phyloP scores from a whole-genome alignment of 176 grass and related monocot species.

The Urochloa ruziziensis region DNA sequence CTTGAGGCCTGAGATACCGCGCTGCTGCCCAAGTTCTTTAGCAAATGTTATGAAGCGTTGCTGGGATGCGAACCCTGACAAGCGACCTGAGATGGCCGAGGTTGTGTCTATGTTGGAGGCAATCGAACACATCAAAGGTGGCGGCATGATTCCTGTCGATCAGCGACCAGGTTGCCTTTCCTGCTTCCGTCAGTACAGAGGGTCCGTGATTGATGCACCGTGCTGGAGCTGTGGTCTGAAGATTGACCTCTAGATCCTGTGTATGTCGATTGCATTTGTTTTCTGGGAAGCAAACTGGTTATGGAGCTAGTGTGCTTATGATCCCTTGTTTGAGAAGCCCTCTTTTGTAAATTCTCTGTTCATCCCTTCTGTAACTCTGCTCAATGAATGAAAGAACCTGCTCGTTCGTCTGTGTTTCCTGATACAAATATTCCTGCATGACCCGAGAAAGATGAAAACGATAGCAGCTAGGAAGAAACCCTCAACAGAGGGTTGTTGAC shows the following conservation, averaged over 20 bases:
- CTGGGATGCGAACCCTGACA: conserved; percentile 89
- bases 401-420: not conserved
- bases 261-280: conserved; percentile 27
- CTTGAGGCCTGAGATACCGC: conserved; percentile 91
- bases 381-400: conserved; percentile 25
- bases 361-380: conserved; percentile 17
- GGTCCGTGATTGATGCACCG: conserved; percentile 47
- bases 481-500: not conserved
- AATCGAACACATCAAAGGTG: conserved; percentile 86
- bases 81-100: conserved; percentile 80
- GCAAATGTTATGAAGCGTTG: conserved; percentile 86
- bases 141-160: conserved; percentile 82
- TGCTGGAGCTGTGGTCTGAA: not conserved
- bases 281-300: conserved; percentile 36
- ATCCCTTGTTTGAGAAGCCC: not conserved
- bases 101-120: conserved; percentile 85
- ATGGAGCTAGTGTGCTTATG: conserved; percentile 30
- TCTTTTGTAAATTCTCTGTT: conserved; percentile 40
- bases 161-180: conserved; percentile 68
- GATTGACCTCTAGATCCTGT: conserved; percentile 13
- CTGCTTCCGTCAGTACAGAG: conserved; percentile 61
- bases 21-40: conserved; percentile 84
- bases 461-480: not conserved
- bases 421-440: not conserved
- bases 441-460: not conserved